These are phyloP conservation scores for Erysimum pusillum DNA, from an alignment of 441 rosid genomes.

Conservation along the genomic window DNA sequence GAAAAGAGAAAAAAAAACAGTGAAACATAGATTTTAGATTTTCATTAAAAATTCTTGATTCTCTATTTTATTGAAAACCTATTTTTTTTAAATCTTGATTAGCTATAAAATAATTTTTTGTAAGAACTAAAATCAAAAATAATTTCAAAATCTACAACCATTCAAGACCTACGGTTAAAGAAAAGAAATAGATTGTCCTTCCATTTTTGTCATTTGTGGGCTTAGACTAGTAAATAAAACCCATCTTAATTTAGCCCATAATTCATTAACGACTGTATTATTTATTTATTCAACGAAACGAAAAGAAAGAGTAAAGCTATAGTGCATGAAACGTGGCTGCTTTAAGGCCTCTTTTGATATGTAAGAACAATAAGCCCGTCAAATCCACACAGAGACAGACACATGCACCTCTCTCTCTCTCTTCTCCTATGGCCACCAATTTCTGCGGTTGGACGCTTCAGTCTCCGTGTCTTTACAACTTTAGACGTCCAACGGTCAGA, in stretches of 20 bases:
- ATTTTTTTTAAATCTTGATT: no score
- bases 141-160: no score
- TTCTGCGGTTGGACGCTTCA: conserved; percentile 40
- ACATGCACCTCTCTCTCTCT: conserved; percentile 13
- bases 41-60: no score
- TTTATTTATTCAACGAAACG: neutral
- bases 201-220: neutral
- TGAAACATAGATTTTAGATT: no score
- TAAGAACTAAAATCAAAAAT: no score
- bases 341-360: conserved; percentile 37
- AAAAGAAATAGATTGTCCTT: no score
- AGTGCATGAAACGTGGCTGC: conserved; percentile 40
- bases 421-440: conserved; percentile 38
- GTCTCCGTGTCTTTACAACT: conserved; percentile 33
- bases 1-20: no score
- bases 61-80: no score
- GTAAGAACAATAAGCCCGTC: conserved; percentile 45
- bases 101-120: no score
- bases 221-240: neutral
- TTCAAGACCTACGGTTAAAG: no score
- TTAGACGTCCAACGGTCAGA: conserved; percentile 32
- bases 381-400: conserved; percentile 37
- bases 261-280: neutral
- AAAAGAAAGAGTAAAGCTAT: neutral
- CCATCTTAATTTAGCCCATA: neutral